Percentiles rank a stretch among this genome's conserved stretches.
These are phyloP conservation scores for Acephala macrosclerotiorum DNA, from an alignment of 2,329 filamentous ascomycete species.

Conservation along the genomic window DNA sequence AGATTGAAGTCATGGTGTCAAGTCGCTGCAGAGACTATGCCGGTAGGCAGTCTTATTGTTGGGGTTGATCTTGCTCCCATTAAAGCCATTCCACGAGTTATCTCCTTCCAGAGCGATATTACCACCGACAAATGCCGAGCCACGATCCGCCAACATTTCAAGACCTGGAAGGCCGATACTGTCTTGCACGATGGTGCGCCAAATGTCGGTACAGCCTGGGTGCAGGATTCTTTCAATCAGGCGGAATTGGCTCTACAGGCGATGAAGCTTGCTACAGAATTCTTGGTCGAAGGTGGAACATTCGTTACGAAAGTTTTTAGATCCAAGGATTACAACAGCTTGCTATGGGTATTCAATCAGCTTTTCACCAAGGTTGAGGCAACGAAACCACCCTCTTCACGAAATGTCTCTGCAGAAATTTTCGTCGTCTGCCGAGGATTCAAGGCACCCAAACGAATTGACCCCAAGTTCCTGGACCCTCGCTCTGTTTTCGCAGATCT, in stretches of 20 bases:
- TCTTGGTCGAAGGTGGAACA: slow-evolving; percentile 85
- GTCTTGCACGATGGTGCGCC: slow-evolving; percentile 97
- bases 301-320: slow-evolving; percentile 98
- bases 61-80: slow-evolving; percentile 95
- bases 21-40: slow-evolving; percentile 96
- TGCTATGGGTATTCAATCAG: slow-evolving; percentile 98
- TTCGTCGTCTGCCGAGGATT: slow-evolving; percentile 97
- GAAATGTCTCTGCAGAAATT: slow-evolving; percentile 97
- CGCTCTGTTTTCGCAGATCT: slow-evolving; percentile 91
- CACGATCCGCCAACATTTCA: slow-evolving; percentile 87
- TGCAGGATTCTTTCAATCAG: slow-evolving; percentile 97
- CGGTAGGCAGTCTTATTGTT: slow-evolving; percentile 85
- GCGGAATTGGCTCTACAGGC: slow-evolving; percentile 90
- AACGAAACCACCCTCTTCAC: slow-evolving; percentile 93
- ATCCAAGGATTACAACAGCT: slow-evolving; percentile 94
- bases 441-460: slow-evolving; percentile 93
- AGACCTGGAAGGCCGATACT: slow-evolving; percentile 95
- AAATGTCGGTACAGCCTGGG: slow-evolving; percentile 97
- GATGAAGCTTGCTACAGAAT: slow-evolving; percentile 93
- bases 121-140: slow-evolving; percentile 95
- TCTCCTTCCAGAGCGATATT: slow-evolving; percentile 97
- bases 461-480: slow-evolving; percentile 91
- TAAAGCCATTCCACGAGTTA: slow-evolving; percentile 92
- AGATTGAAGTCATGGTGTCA: slow-evolving; percentile 85
- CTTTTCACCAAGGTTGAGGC: slow-evolving; percentile 95